A percentile compares a stretch with the other conserved stretches of the same genome.
These are phyloP conservation scores for Pichia nakasei DNA, from an alignment of 805 yeast species.

Conservation along the genomic window DNA sequence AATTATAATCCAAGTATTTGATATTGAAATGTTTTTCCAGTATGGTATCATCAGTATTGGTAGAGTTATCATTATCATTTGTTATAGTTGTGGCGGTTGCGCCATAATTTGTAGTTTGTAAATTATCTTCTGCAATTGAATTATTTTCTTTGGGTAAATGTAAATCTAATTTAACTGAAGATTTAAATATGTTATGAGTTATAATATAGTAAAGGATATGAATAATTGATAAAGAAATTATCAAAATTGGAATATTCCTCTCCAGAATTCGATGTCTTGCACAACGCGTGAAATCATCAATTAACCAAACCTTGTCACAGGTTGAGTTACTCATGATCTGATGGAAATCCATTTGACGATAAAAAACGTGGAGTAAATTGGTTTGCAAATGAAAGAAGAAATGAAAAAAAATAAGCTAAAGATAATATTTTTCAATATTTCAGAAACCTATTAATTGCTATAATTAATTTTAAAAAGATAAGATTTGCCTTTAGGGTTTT, in stretches of 20 bases:
- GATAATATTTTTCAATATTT: too few relatives aligned
- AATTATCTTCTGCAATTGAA: background rate
- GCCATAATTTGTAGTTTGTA: background rate
- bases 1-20: slow-evolving; percentile 41
- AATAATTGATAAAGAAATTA: slow-evolving; percentile 26
- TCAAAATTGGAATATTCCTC: slow-evolving; percentile 19
- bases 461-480: too few relatives aligned
- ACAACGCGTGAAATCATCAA: slow-evolving; percentile 43
- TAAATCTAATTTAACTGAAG: background rate
- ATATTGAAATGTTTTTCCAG: slow-evolving; percentile 57
- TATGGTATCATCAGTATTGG: background rate
- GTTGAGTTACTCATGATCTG: slow-evolving; percentile 1
- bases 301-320: slow-evolving; percentile 18
- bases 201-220: slow-evolving; percentile 7
- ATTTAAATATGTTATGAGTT: background rate
- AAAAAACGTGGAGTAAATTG: too few relatives aligned
- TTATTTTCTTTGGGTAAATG: background rate
- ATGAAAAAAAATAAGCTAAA: too few relatives aligned
- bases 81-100: background rate
- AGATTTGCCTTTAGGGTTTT: too few relatives aligned
- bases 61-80: background rate
- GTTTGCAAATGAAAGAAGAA: too few relatives aligned
- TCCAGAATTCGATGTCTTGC: slow-evolving; percentile 33
- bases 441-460: too few relatives aligned
- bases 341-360: background rate